Evolutionary conservation across 208 protist genomes (phyloP), one percentile per base, ranked within the genome.

Genomic region (Wallacemonas sp.): DNA sequence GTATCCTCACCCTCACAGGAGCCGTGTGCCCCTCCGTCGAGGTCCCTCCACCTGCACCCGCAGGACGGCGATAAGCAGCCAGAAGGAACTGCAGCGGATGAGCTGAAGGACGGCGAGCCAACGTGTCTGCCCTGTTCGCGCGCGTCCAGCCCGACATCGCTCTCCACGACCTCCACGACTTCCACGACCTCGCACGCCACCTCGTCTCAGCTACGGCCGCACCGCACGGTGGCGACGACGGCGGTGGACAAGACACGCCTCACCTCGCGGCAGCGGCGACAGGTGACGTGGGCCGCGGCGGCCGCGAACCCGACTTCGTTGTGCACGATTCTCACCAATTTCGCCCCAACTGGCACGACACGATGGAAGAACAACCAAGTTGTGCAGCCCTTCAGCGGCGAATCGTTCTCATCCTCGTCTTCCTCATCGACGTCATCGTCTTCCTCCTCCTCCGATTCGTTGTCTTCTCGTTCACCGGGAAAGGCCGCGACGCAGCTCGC

Each of bases 351-450:
- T 2, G 68, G 74, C 31, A 70, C 78, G 15, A 66, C 74, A 2
- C 62, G 80, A 39, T 84, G 82, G 75, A 70, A 84, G 74, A 77
- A 89, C 55, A 74, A 90, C 26, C 86, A 86, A 56, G 82, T 93
- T 4, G 75, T 93, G 15, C 78, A 86, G 65, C 86, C 86, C 5
- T 93, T 84, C 62, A 66, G 73, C 2, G 86, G 86, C 26, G 82
- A 93, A 60, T 41, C 38, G 0, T 62, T 62, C 12, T 54, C 34
- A 14, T 65, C 55, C 2, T 46, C 55, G 0, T 55, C 44, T 12
- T 47, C 26, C 19, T 55, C 54, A 1, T 42, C 49, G 3, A 36
- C 26, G 0, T 65, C 59, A 4, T 66, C 59, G 17, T 44, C 30
- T 2, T 61, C 45, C 17, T 51, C 36, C 59, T 75, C 72, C 19